Evolutionary conservation across 2,329 filamentous ascomycete species (phyloP).

Genomic region (Aspergillus sp.): DNA sequence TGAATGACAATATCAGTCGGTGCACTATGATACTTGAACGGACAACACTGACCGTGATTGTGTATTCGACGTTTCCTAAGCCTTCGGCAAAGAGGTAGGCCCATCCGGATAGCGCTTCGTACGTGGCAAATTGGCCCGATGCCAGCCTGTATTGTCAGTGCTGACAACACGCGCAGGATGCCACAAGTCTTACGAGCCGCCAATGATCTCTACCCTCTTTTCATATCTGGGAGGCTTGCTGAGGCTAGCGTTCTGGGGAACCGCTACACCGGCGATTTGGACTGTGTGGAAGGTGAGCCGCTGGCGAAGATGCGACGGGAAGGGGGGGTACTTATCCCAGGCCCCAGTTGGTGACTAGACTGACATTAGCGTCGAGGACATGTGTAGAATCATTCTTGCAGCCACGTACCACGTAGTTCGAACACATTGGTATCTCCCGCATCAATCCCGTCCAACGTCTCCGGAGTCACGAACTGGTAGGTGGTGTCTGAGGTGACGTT

Average conservation of each 20-base stretch:
- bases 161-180: conserved; percentile 17
- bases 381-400: background rate
- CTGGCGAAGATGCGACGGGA: background rate
- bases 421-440: background rate
- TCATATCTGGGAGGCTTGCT: conserved; percentile 39
- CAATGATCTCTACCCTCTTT: conserved; percentile 45
- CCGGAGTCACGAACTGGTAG: background rate
- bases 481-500: background rate
- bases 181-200: conserved; percentile 33
- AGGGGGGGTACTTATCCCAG: conserved; percentile 43
- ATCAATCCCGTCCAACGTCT: background rate
- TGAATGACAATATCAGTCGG: conserved; percentile 3
- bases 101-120: conserved; percentile 57
- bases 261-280: conserved; percentile 54
- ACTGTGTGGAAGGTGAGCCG: conserved; percentile 35
- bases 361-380: background rate
- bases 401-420: background rate
- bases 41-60: conserved; percentile 43
- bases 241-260: conserved; percentile 45
- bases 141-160: conserved; percentile 53
- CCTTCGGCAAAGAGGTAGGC: conserved; percentile 56
- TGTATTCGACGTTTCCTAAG: conserved; percentile 58
- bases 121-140: conserved; percentile 56
- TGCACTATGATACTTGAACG: too few species aligned
- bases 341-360: conserved; percentile 43